Percentiles rank a stretch among this genome's conserved stretches.
phyloP scores from a whole-genome alignment of 2,329 filamentous ascomycete species.

The Pseudogymnoascus sp. region DNA sequence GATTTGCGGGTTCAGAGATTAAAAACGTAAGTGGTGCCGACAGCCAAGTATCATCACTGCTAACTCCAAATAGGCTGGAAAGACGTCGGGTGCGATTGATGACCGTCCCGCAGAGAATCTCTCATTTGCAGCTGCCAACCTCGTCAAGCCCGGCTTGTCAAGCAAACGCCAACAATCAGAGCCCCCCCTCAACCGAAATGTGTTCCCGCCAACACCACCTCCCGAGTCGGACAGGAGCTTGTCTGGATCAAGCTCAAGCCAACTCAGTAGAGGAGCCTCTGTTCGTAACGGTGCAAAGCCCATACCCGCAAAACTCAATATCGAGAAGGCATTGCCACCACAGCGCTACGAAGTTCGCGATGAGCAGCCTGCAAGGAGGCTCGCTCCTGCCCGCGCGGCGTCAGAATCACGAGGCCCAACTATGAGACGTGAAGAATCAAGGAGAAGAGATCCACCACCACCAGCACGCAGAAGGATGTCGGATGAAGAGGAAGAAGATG shows the following conservation, averaged over 20 bases:
- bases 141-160: slow-evolving; percentile 77
- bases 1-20: slow-evolving; percentile 71
- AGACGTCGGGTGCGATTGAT: slow-evolving; percentile 54
- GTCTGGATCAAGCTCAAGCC: slow-evolving; percentile 19
- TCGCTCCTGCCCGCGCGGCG: slow-evolving; percentile 41
- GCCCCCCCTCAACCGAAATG: slow-evolving; percentile 67
- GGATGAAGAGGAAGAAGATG: slow-evolving; percentile 45
- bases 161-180: slow-evolving; percentile 81
- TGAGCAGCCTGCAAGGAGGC: slow-evolving; percentile 26
- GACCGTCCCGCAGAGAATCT: slow-evolving; percentile 77
- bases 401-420: slow-evolving; percentile 43
- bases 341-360: slow-evolving; percentile 32
- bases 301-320: slow-evolving; percentile 56
- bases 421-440: slow-evolving; percentile 22
- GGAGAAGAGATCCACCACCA: slow-evolving; percentile 24
- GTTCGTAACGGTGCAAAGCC: slow-evolving; percentile 55
- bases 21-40: slow-evolving; percentile 53
- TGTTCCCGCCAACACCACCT: slow-evolving; percentile 97
- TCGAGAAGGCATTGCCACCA: slow-evolving; percentile 46
- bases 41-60: not conserved
- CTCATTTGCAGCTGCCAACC: slow-evolving; percentile 85
- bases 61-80: slow-evolving; percentile 37
- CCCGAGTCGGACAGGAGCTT: slow-evolving; percentile 70
- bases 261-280: slow-evolving; percentile 49
- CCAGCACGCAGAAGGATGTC: slow-evolving; percentile 23